Percentiles rank a stretch among this genome's conserved stretches.
Conservation (phyloP, 2,329 filamentous ascomycete genomes). For the Penicillium sp. region DNA sequence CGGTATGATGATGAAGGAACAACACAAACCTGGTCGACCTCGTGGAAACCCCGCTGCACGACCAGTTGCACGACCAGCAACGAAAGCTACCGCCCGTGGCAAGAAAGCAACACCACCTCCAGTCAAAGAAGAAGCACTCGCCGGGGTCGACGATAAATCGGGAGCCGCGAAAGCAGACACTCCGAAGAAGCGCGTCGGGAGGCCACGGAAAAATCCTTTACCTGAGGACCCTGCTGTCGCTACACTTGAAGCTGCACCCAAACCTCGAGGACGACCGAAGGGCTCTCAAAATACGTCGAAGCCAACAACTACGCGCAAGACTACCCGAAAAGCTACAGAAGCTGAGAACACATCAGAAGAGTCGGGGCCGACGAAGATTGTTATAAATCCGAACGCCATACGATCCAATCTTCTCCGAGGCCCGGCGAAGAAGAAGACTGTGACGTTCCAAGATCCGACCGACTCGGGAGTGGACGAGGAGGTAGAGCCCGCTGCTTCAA, state of each 20-base stretch:
- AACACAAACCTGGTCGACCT: constrained; percentile 7
- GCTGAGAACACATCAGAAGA: constrained; percentile 6
- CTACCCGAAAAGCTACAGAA: constrained; percentile 9
- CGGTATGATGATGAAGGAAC: constrained; percentile 16
- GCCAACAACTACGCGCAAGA: constrained; percentile 12
- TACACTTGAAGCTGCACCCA: constrained; percentile 18
- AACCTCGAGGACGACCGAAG: constrained; percentile 32
- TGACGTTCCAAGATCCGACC: constrained; percentile 46
- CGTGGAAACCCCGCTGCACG: constrained; percentile 13
- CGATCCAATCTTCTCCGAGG: constrained; percentile 32
- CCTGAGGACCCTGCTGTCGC: constrained; percentile 10
- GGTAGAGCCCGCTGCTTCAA: constrained; percentile 27
- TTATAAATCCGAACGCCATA: constrained; percentile 29
- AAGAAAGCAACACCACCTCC: constrained; percentile 10
- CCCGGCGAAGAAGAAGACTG: constrained; percentile 43
- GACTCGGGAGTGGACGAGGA: constrained; percentile 44
- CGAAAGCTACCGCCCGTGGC: not conserved
- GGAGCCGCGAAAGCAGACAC: constrained; percentile 6
- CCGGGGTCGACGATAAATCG: constrained; percentile 1
- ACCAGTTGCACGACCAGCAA: constrained; percentile 10
- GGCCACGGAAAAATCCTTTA: constrained; percentile 17
- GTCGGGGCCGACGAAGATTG: constrained; percentile 23
- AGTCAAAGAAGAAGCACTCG: not conserved
- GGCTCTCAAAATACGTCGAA: constrained; percentile 10
- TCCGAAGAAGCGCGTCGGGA: constrained; percentile 20